phyloP scores from a whole-genome alignment of 805 yeast species.

The Saccharomycopsis synnaedendra region DNA sequence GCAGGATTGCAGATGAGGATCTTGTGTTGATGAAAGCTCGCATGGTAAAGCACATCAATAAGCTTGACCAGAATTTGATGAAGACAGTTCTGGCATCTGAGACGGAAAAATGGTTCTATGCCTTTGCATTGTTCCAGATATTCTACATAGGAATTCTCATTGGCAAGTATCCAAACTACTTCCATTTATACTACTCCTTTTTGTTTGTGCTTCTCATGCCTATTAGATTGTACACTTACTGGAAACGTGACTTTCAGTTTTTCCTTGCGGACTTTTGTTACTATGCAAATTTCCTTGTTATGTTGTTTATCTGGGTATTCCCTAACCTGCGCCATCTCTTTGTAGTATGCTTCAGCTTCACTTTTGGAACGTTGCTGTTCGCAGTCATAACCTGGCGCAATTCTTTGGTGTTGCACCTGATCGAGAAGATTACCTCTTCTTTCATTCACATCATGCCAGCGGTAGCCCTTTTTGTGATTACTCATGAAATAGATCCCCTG shows the following conservation, averaged over 20 bases:
- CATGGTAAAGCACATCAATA: constrained; percentile 24
- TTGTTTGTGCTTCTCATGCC: constrained; percentile 64
- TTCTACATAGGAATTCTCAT: constrained; percentile 65
- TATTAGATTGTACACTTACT: constrained; percentile 70
- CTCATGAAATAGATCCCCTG: constrained; percentile 55
- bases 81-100: constrained; percentile 31
- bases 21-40: constrained; percentile 19
- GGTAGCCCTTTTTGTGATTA: constrained; percentile 71
- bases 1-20: constrained; percentile 17
- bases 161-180: constrained; percentile 65
- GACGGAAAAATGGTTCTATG: constrained; percentile 73
- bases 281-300: constrained; percentile 64
- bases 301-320: constrained; percentile 70
- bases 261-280: constrained; percentile 90
- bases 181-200: constrained; percentile 65
- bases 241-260: constrained; percentile 69
- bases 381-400: constrained; percentile 96
- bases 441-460: constrained; percentile 91
- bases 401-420: constrained; percentile 80
- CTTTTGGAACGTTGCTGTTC: constrained; percentile 83
- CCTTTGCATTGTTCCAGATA: constrained; percentile 55
- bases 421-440: constrained; percentile 86
- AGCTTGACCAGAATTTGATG: constrained; percentile 27
- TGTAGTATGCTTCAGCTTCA: constrained; percentile 73
- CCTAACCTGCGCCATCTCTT: constrained; percentile 67